A percentile compares a stretch with the other conserved stretches of the same genome.
Evolutionary conservation across 176 grass and related monocot genomes (phyloP).

Genomic region (Microstegium vimineum): DNA sequence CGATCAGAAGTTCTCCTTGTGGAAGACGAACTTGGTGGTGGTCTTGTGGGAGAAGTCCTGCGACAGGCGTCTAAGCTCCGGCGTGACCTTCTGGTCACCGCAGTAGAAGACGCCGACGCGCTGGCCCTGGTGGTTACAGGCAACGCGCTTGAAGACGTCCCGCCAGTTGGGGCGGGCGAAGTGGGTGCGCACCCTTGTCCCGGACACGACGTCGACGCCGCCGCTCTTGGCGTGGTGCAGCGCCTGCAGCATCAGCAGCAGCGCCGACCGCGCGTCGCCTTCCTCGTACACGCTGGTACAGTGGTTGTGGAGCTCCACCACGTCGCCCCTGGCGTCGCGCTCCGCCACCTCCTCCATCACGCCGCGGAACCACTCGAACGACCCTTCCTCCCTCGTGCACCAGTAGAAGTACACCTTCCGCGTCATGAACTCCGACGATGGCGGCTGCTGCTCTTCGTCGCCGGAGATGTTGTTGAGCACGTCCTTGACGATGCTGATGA

Average conservation of each 20-base stretch:
- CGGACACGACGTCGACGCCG: conserved; percentile 80
- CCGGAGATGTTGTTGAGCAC: conserved; percentile 69
- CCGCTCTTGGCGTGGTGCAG: conserved; percentile 90
- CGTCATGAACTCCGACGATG: conserved; percentile 54
- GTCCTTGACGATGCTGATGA: conserved; percentile 97
- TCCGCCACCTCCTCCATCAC: conserved; percentile 94
- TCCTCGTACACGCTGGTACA: conserved; percentile 97
- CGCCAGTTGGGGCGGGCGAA: conserved; percentile 79
- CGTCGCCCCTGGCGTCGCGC: conserved; percentile 47
- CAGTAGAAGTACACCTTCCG: conserved; percentile 91
- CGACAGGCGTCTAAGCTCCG: conserved; percentile 61
- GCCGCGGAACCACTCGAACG: conserved; percentile 96
- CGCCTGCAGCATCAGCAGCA: conserved; percentile 87
- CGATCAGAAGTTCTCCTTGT: conserved; percentile 95
- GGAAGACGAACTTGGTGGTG: conserved; percentile 88
- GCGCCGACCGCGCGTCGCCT: conserved; percentile 69
- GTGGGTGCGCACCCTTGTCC: conserved; percentile 76
- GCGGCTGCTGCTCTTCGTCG: neutral
- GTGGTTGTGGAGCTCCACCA: conserved; percentile 97
- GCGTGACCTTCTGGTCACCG: conserved; percentile 64
- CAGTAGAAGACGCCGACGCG: conserved; percentile 90
- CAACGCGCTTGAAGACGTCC: conserved; percentile 83
- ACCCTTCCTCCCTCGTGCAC: conserved; percentile 83
- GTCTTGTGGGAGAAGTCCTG: conserved; percentile 88
- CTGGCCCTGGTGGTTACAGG: conserved; percentile 48